Evolutionary conservation across 441 rosid species (phyloP).

Genomic region (Omphalea diandra): DNA sequence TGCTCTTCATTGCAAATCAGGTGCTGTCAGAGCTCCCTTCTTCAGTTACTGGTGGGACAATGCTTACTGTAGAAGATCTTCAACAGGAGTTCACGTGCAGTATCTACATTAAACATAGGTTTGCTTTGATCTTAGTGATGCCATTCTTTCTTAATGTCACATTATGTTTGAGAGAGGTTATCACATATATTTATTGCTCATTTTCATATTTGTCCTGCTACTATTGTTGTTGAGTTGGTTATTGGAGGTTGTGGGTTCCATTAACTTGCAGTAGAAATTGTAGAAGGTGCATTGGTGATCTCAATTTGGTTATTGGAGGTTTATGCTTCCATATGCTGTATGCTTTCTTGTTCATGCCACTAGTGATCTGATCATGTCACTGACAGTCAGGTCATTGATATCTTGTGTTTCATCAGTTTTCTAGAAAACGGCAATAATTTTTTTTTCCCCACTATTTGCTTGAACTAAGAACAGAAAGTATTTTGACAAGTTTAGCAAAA

Average conservation of each 20-base stretch:
- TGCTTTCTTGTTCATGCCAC: not conserved
- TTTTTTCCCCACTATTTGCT: too few relatives aligned
- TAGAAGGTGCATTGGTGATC: not conserved
- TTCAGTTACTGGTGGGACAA: constrained; percentile 69
- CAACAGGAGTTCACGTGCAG: constrained; percentile 85
- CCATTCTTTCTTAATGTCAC: not conserved
- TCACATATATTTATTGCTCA: not conserved
- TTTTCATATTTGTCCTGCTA: not conserved
- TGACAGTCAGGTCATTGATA: too few relatives aligned
- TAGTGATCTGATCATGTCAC: too few relatives aligned
- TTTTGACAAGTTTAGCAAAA: too few relatives aligned
- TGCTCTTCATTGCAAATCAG: constrained; percentile 43
- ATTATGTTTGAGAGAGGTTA: not conserved
- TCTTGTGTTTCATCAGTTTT: not conserved
- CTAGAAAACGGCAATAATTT: not conserved
- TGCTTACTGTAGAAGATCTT: constrained; percentile 81
- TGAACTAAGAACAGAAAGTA: too few relatives aligned
- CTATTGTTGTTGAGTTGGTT: not conserved
- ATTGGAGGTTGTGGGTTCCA: not conserved
- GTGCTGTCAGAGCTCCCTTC: constrained; percentile 76
- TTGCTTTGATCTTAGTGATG: constrained; percentile 18
- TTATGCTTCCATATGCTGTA: too few relatives aligned
- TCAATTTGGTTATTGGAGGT: too few relatives aligned
- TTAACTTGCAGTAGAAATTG: not conserved
- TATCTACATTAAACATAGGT: constrained; percentile 90